A percentile compares a stretch with the other conserved stretches of the same genome.
Evolutionary conservation across 2,329 filamentous ascomycete species (phyloP).

Genomic region (Colletotrichum filicis): DNA sequence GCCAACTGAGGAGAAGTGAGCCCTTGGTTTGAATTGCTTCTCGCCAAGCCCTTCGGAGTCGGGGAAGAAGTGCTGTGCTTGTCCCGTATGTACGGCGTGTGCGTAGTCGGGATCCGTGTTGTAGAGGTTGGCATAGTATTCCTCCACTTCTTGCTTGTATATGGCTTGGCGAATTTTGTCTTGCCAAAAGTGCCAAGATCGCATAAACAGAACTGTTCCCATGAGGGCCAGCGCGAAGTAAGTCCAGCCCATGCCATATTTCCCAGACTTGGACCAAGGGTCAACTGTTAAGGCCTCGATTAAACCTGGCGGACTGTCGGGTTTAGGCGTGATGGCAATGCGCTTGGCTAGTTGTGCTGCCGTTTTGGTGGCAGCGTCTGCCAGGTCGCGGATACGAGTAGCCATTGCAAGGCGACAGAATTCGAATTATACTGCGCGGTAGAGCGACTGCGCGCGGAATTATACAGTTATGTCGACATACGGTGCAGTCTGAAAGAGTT

Average conservation of each 20-base stretch:
- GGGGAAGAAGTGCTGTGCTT: slow-evolving; percentile 79
- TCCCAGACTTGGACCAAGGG: slow-evolving; percentile 83
- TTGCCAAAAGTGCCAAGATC: slow-evolving; percentile 90
- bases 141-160: slow-evolving; percentile 83
- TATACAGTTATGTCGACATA: slow-evolving; percentile 41
- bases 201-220: slow-evolving; percentile 72
- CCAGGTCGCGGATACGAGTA: slow-evolving; percentile 46
- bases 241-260: slow-evolving; percentile 89
- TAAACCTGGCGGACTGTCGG: slow-evolving; percentile 69
- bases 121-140: slow-evolving; percentile 68
- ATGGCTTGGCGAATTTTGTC: slow-evolving; percentile 92
- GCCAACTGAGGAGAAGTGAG: slow-evolving; percentile 79
- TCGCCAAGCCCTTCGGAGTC: slow-evolving; percentile 68
- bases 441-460: slow-evolving; percentile 41
- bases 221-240: slow-evolving; percentile 85
- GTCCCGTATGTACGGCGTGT: slow-evolving; percentile 58
- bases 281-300: slow-evolving; percentile 75
- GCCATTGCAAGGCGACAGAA: slow-evolving; percentile 50
- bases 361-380: slow-evolving; percentile 46
- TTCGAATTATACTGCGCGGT: slow-evolving; percentile 33
- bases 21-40: slow-evolving; percentile 69
- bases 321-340: slow-evolving; percentile 69
- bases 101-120: slow-evolving; percentile 60
- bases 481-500: slow-evolving; percentile 5
- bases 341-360: slow-evolving; percentile 60